phyloP scores from a whole-genome alignment of 495 filamentous ascomycete species.

The Aspergillus funiculosus region DNA sequence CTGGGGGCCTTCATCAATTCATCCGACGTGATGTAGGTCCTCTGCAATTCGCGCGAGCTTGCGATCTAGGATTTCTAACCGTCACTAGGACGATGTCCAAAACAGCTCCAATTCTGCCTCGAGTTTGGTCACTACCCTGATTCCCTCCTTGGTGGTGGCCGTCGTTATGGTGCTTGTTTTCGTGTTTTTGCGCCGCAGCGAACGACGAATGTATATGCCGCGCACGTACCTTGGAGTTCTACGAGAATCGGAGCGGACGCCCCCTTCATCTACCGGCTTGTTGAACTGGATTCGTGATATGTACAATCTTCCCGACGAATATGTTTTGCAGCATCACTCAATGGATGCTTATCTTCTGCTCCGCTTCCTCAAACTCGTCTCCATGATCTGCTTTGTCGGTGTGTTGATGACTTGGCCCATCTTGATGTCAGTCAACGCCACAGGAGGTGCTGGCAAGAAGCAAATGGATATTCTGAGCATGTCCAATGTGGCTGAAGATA shows the following conservation, averaged over 20 bases:
- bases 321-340: conserved; percentile 81
- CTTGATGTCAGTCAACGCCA: conserved; percentile 80
- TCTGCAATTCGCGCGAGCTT: not conserved
- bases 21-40: conserved; percentile 24
- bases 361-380: conserved; percentile 70
- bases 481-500: conserved; percentile 53
- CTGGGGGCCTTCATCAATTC: conserved; percentile 23
- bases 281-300: conserved; percentile 73
- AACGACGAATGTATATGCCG: conserved; percentile 78
- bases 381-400: conserved; percentile 72
- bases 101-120: conserved; percentile 44
- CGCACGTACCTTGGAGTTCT: conserved; percentile 79
- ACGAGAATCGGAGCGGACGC: conserved; percentile 60
- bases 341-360: conserved; percentile 86
- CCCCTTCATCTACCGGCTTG: conserved; percentile 59
- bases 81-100: conserved; percentile 18
- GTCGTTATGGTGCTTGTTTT: conserved; percentile 63
- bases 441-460: conserved; percentile 51
- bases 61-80: conserved; percentile 9
- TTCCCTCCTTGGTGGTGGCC: conserved; percentile 62
- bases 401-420: conserved; percentile 78
- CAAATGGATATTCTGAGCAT: conserved; percentile 79
- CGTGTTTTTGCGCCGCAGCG: conserved; percentile 64
- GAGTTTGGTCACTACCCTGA: conserved; percentile 63
- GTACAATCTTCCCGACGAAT: conserved; percentile 73